Evolutionary conservation across 441 rosid genomes (phyloP).

Genomic region (Erysimum cheiri): DNA sequence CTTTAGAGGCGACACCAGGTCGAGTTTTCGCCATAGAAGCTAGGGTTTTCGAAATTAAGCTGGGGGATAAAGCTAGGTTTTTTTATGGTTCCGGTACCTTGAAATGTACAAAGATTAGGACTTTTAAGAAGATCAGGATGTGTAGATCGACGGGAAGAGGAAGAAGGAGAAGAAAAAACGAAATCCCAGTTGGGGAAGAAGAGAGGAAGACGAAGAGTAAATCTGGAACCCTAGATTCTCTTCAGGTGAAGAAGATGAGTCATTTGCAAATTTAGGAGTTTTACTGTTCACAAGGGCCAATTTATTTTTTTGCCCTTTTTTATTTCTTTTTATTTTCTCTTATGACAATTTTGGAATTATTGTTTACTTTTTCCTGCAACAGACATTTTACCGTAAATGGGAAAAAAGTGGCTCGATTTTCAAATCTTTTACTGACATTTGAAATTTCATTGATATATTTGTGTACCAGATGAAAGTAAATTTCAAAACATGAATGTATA

Average conservation of each 20-base stretch:
- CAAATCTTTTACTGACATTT: slow-evolving; percentile 12
- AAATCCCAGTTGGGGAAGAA: neutral
- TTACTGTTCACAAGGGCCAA: slow-evolving; percentile 23
- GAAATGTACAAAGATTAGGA: slow-evolving; percentile 33
- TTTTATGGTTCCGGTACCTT: slow-evolving; percentile 4
- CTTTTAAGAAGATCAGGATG: slow-evolving; percentile 22
- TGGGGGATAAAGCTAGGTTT: slow-evolving; percentile 16
- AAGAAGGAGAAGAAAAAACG: neutral
- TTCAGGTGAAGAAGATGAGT: slow-evolving; percentile 45
- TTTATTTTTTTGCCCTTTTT: slow-evolving; percentile 33
- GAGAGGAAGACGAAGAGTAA: slow-evolving; percentile 39
- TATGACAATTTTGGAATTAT: slow-evolving; percentile 21
- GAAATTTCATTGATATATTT: slow-evolving; percentile 10
- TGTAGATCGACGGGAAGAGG: slow-evolving; percentile 30
- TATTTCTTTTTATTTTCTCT: neutral
- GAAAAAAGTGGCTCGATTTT: slow-evolving; percentile 11
- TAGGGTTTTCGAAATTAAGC: slow-evolving; percentile 15
- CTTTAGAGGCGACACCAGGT: slow-evolving; percentile 60
- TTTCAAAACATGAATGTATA: neutral
- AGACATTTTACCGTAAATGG: neutral
- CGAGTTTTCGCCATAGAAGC: slow-evolving; percentile 49
- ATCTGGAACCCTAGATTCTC: slow-evolving; percentile 47
- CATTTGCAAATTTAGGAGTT: slow-evolving; percentile 41
- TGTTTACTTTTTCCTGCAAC: slow-evolving; percentile 19
- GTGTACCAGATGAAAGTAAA: neutral